Evolutionary conservation across 768 basidiomycete genomes (phyloP), one percentile per base, ranked within the genome.

Genomic region (Auricularia cornea): DNA sequence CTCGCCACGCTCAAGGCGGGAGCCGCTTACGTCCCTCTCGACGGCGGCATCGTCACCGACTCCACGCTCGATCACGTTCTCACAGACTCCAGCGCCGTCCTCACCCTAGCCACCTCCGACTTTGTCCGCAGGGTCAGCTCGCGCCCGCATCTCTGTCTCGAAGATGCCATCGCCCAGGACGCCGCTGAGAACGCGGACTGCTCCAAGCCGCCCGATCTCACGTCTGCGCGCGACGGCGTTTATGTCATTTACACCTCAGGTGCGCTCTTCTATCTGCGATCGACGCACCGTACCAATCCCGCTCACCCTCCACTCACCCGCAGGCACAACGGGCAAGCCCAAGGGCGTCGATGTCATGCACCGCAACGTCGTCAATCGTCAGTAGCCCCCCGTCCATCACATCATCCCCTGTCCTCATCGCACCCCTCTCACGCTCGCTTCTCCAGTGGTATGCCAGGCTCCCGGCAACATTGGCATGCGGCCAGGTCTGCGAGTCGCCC

Each of bases 161-260:
- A 67, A 59, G 61, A 54, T 63, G 63, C 32, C 3, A 62, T 66
- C n/a, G 20, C 30, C n/a, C 57, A 52, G 51, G 66, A 68, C 29
- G 64, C 63, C 26, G 33, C 3, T 2, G 18, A 23, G 1, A 28
- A 59, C 29, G 64, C 64, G 12, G 67, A 66, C 44, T 20, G 20
- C 29, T 35, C 59, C 20, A 62, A 62, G 51, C 41, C 63, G 30
- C 48, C 63, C 59, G 63, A 64, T 59, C 23, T 65, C 60, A 59
- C 38, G n/a, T 48, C 41, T 33, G n/a, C 60, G 29, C 57, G 57
- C 14, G 67, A 69, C 59, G 68, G 67, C 8, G 54, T 62, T 20
- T 69, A 69, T 64, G 66, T 68, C 26, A 69, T 69, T 31, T 69
- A 69, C 63, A 69, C 68, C 23, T 68, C 67, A 5, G 68, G 68